These are phyloP conservation scores for Herpetomonas tarakana DNA, from an alignment of 208 protist species.

Conservation along the genomic window DNA sequence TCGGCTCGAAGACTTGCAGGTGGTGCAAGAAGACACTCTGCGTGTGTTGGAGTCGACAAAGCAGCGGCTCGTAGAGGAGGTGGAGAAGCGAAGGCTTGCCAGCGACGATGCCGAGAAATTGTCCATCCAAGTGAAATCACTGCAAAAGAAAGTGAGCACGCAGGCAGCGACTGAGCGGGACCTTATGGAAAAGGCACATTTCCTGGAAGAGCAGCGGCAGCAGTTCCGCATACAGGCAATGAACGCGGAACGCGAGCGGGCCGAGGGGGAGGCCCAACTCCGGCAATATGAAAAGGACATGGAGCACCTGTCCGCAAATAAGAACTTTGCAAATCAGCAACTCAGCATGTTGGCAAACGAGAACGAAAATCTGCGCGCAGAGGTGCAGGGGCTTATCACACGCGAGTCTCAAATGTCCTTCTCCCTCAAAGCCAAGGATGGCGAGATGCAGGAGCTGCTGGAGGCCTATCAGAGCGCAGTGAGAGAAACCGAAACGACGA, in stretches of 20 bases:
- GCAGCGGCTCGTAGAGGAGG: conserved; percentile 38
- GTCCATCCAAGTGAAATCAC: conserved; percentile 54
- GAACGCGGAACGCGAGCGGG: conserved; percentile 43
- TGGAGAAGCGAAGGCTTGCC: conserved; percentile 29
- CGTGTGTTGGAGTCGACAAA: conserved; percentile 37
- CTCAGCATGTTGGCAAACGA: conserved; percentile 55
- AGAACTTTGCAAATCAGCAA: conserved; percentile 74
- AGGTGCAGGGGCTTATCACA: conserved; percentile 48
- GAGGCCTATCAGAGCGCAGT: conserved; percentile 68
- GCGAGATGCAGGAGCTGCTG: conserved; percentile 69
- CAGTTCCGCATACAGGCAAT: conserved; percentile 26
- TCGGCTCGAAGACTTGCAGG: conserved; percentile 46
- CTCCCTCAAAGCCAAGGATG: conserved; percentile 69
- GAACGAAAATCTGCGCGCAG: conserved; percentile 60
- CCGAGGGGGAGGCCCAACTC: conserved; percentile 47
- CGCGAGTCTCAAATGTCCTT: conserved; percentile 56
- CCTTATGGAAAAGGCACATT: conserved; percentile 29
- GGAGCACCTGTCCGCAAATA: conserved; percentile 59
- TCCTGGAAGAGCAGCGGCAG: conserved; percentile 46
- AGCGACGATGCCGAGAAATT: conserved; percentile 57
- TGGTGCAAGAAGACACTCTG: conserved; percentile 43
- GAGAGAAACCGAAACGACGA: conserved; percentile 51
- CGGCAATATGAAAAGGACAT: conserved; percentile 77
- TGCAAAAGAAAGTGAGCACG: conserved; percentile 69
- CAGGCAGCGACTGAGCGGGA: conserved; percentile 50